Percentiles rank a stretch among this genome's conserved stretches.
These are phyloP conservation scores for Chondrostereum purpureum DNA, from an alignment of 1,284 basidiomycete species.

Conservation along the genomic window DNA sequence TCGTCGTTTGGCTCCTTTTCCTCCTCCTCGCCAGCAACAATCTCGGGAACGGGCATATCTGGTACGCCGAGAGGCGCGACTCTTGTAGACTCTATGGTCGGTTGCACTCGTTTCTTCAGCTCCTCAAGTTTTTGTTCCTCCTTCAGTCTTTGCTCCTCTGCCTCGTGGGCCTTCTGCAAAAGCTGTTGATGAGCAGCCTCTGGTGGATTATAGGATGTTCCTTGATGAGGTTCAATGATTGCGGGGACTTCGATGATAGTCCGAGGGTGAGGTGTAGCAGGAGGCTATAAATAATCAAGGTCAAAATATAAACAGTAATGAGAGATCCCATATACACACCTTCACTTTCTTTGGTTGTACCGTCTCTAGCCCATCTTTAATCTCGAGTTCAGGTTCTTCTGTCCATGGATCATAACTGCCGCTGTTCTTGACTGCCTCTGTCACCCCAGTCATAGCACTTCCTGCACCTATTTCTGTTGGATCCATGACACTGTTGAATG, in stretches of 20 bases:
- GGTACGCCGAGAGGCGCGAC: slow-evolving; percentile 22
- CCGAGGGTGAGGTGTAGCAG: slow-evolving; percentile 39
- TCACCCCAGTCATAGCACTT: slow-evolving; percentile 54
- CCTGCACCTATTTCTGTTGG: slow-evolving; percentile 57
- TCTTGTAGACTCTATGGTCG: slow-evolving; percentile 39
- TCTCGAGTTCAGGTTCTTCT: slow-evolving; percentile 24
- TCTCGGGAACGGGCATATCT: slow-evolving; percentile 60
- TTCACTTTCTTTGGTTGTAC: slow-evolving; percentile 43
- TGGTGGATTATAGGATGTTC: slow-evolving; percentile 92
- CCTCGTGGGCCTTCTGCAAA: slow-evolving; percentile 62
- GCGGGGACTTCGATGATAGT: slow-evolving; percentile 57
- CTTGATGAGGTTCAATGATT: slow-evolving; percentile 73
- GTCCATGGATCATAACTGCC: slow-evolving; percentile 74
- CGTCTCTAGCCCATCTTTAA: slow-evolving; percentile 36
- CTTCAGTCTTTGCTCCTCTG: slow-evolving; percentile 55
- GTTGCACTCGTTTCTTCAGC: slow-evolving; percentile 49
- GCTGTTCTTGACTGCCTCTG: slow-evolving; percentile 63
- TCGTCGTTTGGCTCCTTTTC: slow-evolving; percentile 19
- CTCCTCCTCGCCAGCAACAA: slow-evolving; percentile 25
- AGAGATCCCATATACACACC: slow-evolving; percentile 27
- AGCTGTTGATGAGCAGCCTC: slow-evolving; percentile 73
- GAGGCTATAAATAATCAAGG: slow-evolving; percentile 32
- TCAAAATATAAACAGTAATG: slow-evolving; percentile 4
- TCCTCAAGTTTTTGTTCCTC: slow-evolving; percentile 52
- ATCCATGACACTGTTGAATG: slow-evolving; percentile 65